phyloP scores from a whole-genome alignment of 2,329 filamentous ascomycete genomes.

The Arthroderma sp. region DNA sequence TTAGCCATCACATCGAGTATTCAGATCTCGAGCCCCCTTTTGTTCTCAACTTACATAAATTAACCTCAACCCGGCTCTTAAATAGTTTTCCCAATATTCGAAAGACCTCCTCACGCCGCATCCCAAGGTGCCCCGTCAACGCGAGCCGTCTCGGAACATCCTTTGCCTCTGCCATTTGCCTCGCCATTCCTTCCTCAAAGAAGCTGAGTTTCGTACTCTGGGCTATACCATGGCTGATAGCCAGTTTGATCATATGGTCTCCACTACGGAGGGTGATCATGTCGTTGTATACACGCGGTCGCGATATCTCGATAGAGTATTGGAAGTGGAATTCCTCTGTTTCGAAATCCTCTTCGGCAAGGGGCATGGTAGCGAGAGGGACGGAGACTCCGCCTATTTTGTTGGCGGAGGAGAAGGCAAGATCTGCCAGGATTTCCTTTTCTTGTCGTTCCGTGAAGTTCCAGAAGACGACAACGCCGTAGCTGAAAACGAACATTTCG shows the following conservation, averaged over 20 bases:
- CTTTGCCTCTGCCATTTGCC: slow-evolving; percentile 86
- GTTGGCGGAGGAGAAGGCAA: slow-evolving; percentile 59
- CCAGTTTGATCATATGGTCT: slow-evolving; percentile 98
- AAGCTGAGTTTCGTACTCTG: slow-evolving; percentile 94
- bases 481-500: slow-evolving; percentile 95
- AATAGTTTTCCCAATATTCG: slow-evolving; percentile 83
- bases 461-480: slow-evolving; percentile 97
- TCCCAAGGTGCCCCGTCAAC: slow-evolving; percentile 75
- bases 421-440: slow-evolving; percentile 86
- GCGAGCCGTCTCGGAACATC: slow-evolving; percentile 82
- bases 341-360: slow-evolving; percentile 84
- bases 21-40: not conserved
- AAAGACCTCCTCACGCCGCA: slow-evolving; percentile 84
- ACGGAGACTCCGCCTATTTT: slow-evolving; percentile 26
- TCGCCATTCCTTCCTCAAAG: slow-evolving; percentile 91
- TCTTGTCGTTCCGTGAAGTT: slow-evolving; percentile 95
- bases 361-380: slow-evolving; percentile 62
- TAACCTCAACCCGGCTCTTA: slow-evolving; percentile 90
- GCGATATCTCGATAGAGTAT: slow-evolving; percentile 73
- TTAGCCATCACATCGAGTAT: slow-evolving; percentile 8
- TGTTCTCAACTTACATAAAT: slow-evolving; percentile 60
- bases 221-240: slow-evolving; percentile 92
- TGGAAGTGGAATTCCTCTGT: slow-evolving; percentile 98
- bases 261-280: slow-evolving; percentile 94
- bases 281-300: slow-evolving; percentile 91